Evolutionary conservation across 2,329 filamentous ascomycete species (phyloP), one percentile per base, ranked within the genome.

Genomic region (Dactylella cylindrospora): DNA sequence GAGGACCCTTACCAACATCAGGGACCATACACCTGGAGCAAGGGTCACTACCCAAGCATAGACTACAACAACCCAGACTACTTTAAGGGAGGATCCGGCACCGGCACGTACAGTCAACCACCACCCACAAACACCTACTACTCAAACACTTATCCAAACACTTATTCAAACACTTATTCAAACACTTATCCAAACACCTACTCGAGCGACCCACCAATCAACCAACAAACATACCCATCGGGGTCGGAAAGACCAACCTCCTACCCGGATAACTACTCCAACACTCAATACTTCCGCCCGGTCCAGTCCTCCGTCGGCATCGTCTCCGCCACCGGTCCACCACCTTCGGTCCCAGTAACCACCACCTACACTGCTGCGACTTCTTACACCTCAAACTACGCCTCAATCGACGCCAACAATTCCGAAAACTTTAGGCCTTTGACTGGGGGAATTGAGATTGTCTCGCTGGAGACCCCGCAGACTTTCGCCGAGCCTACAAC

Each of bases 51-150:
- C 23, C 54, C 54, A 23, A 61, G 46, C 54, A 61, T 61, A 26
- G 43, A 61, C 54, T 61, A 41, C 26, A 29, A 61, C n/a, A 47
- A 61, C 35, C 54, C 54, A 41, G 47, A 61, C 40, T 20, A 52
- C 41, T 61, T 61, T 41, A 25, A 36, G 35, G 54, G 32, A 6
- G 54, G 54, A 33, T 19, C 53, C 36, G 39, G 36, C 31, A 32
- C 17, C 32, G 33, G 33, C 5, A 8, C n/a, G n/a, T n/a, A n/a
- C n/a, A n/a, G n/a, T n/a, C n/a, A n/a, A n/a, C n/a, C n/a, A n/a
- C n/a, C n/a, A n/a, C n/a, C n/a, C n/a, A n/a, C n/a, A n/a, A n/a
- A n/a, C n/a, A n/a, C n/a, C 43, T 15, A 8, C 33, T 13, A n/a
- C 19, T 7, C 29, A 20, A 23, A 26, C 31, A 36, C 20, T 31